phyloP scores from a whole-genome alignment of 2,329 filamentous ascomycete genomes.

The Apiospora sp. region DNA sequence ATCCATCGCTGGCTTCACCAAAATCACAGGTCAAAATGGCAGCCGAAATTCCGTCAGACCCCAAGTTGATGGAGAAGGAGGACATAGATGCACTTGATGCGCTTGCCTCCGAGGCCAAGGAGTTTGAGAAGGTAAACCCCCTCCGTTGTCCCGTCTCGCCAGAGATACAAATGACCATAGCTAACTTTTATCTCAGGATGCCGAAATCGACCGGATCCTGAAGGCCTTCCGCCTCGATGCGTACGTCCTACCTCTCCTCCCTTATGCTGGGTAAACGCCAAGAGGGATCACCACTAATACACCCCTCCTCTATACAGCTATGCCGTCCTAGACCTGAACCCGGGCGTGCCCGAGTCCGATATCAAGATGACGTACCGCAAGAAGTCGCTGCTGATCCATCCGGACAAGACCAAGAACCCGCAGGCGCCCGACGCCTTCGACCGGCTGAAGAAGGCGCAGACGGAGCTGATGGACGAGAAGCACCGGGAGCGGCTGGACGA shows the following conservation, averaged over 20 bases:
- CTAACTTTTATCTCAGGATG: constrained; percentile 67
- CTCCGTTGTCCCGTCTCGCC: background rate
- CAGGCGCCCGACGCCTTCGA: constrained; percentile 95
- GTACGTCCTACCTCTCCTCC: background rate
- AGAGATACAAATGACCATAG: background rate
- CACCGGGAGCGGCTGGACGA: constrained; percentile 87
- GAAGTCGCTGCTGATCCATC: constrained; percentile 98
- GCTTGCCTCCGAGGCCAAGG: constrained; percentile 85
- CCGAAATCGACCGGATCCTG: constrained; percentile 93
- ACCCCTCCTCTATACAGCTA: constrained; percentile 55
- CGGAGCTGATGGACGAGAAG: constrained; percentile 92
- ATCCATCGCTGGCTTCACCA: background rate
- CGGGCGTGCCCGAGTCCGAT: constrained; percentile 92
- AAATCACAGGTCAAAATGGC: background rate
- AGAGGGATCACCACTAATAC: constrained; percentile 47
- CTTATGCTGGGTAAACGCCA: background rate
- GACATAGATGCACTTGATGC: constrained; percentile 81
- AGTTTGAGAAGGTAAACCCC: constrained; percentile 80
- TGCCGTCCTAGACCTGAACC: constrained; percentile 93
- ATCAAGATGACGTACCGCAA: constrained; percentile 95
- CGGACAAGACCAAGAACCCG: constrained; percentile 94
- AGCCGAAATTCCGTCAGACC: constrained; percentile 14
- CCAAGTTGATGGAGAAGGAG: constrained; percentile 42
- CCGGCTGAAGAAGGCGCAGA: constrained; percentile 93
- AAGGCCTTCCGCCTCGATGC: constrained; percentile 82